phyloP scores from a whole-genome alignment of 495 filamentous ascomycete genomes.

The Podospora pseudopauciseta region DNA sequence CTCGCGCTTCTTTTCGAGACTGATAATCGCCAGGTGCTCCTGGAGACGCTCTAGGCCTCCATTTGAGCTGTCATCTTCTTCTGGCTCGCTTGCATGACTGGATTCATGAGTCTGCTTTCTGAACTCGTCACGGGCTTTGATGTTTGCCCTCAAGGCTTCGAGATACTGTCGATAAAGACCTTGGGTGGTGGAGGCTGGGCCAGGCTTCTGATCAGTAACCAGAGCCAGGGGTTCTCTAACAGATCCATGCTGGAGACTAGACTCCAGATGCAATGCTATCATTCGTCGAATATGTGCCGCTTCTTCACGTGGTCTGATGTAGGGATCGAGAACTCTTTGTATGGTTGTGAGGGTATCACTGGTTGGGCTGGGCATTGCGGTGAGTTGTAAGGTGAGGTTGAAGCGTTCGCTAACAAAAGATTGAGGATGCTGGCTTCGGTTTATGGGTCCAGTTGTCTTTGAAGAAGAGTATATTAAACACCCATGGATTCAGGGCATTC shows the following conservation, averaged over 20 bases:
- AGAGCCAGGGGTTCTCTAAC: conserved; percentile 38
- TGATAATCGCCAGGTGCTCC: conserved; percentile 47
- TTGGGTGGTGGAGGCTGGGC: conserved; percentile 22
- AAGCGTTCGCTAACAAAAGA: too few species aligned
- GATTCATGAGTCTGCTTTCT: conserved; percentile 29
- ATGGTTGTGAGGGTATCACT: conserved; percentile 23
- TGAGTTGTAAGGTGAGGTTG: not conserved
- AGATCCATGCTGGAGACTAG: conserved; percentile 31
- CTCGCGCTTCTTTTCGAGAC: conserved; percentile 52
- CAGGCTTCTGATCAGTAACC: conserved; percentile 28
- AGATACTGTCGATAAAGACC: conserved; percentile 52
- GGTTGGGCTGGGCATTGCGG: conserved; percentile 4
- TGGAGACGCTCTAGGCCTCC: conserved; percentile 34
- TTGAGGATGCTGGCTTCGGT: too few species aligned
- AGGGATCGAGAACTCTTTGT: conserved; percentile 34
- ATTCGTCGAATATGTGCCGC: conserved; percentile 40
- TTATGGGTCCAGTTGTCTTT: not conserved
- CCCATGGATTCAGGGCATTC: not conserved
- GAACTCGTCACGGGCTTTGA: conserved; percentile 51
- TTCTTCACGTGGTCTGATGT: conserved; percentile 44
- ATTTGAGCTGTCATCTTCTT: not conserved
- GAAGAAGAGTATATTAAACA: too few species aligned
- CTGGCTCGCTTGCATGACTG: conserved; percentile 10
- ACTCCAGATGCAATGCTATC: conserved; percentile 38
- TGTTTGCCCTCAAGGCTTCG: conserved; percentile 55